Evolutionary conservation across 2,329 filamentous ascomycete species (phyloP).

Genomic region (Penicillium thymicola): DNA sequence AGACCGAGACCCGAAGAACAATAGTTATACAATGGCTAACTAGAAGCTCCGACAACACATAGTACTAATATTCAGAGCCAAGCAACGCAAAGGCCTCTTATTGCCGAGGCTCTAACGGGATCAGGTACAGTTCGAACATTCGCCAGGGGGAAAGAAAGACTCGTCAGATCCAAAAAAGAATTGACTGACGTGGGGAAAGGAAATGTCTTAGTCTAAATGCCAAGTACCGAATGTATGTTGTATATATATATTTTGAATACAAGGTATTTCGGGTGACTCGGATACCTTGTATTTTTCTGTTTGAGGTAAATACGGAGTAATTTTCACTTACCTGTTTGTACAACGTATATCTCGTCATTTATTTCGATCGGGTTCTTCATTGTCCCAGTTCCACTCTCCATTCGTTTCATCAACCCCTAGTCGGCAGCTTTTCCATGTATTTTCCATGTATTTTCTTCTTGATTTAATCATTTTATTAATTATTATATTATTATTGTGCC

Average conservation of each 20-base stretch:
- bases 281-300: neutral
- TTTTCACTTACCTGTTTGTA: neutral
- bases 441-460: neutral
- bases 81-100: neutral
- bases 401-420: neutral
- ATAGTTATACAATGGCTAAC: neutral
- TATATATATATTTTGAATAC: neutral
- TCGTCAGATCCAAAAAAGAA: slow-evolving; percentile 3
- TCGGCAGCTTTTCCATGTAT: neutral
- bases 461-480: neutral
- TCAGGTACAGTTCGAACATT: neutral
- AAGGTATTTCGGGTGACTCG: neutral
- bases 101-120: neutral
- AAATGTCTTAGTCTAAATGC: neutral
- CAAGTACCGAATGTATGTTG: neutral
- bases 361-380: neutral
- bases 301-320: neutral
- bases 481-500: neutral
- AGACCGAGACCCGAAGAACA: neutral
- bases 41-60: slow-evolving; percentile 9
- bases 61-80: neutral
- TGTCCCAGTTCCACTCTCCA: neutral
- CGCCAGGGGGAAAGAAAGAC: neutral
- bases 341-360: neutral
- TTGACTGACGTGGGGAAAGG: slow-evolving; percentile 3